Conservation (phyloP, 2,329 filamentous ascomycete genomes). For the Colletotrichum tanaceti region DNA sequence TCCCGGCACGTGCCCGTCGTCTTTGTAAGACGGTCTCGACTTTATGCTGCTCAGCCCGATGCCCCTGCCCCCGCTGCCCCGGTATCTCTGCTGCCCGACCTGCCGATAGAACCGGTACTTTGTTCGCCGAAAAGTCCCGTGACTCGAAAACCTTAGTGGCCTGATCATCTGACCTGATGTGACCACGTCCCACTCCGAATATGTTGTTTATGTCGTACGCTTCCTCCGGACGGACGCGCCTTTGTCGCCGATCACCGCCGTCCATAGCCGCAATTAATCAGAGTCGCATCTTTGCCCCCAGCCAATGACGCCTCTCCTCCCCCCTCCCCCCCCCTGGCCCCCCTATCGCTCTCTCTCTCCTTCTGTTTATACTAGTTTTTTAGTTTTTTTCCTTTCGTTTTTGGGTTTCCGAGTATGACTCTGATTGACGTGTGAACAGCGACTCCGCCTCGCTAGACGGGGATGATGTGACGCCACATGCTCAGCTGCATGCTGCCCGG, state of each 20-base stretch:
- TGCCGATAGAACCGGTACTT: conserved; percentile 6
- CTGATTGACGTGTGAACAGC: conserved; percentile 5
- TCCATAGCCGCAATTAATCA: background rate
- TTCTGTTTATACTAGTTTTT: too few species aligned
- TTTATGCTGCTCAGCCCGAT: too few species aligned
- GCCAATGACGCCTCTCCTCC: too few species aligned
- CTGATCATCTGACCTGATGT: conserved; percentile 19
- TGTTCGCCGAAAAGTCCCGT: background rate
- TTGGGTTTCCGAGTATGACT: conserved; percentile 2
- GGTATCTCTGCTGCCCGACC: conserved; percentile 17
- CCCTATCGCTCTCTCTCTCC: too few species aligned
- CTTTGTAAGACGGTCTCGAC: too few species aligned
- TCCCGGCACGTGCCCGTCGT: conserved; percentile 6
- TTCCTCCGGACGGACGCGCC: background rate
- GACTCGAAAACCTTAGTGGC: conserved; percentile 1
- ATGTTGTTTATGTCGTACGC: too few species aligned
- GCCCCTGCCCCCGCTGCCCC: too few species aligned
- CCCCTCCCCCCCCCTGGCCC: too few species aligned
- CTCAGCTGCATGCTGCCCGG: conserved; percentile 17
- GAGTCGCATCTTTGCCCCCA: background rate
- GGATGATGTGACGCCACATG: conserved; percentile 20
- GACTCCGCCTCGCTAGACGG: conserved; percentile 7
- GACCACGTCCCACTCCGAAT: background rate
- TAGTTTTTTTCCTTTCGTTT: background rate
- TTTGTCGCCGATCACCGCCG: background rate